Evolutionary conservation across 2,329 filamentous ascomycete genomes (phyloP).

Genomic region (Arthroderma uncinatum): DNA sequence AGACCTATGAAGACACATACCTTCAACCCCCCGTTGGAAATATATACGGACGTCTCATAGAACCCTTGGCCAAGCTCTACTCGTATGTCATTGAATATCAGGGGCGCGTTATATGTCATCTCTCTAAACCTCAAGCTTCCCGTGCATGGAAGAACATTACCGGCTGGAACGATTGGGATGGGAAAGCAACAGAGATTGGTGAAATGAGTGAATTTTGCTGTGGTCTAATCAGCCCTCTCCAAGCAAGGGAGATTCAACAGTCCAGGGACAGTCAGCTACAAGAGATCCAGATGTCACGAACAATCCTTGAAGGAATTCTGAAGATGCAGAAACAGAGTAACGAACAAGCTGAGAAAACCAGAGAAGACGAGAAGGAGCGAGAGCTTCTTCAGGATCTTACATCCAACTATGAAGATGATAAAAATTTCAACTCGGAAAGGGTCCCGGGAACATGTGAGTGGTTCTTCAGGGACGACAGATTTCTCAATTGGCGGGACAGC

Average conservation of each 20-base stretch:
- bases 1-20: neutral
- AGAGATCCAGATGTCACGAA: neutral
- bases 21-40: neutral
- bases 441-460: conserved; percentile 17
- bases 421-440: conserved; percentile 14
- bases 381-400: neutral
- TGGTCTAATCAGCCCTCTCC: neutral
- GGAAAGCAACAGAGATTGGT: too few species aligned
- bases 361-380: neutral
- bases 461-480: conserved; percentile 13
- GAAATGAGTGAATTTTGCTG: neutral
- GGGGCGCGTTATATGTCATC: neutral
- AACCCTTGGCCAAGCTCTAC: neutral
- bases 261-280: neutral
- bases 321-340: neutral
- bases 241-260: neutral
- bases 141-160: too few species aligned
- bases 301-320: neutral
- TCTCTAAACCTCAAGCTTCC: neutral
- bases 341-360: neutral
- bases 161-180: neutral
- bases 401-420: conserved; percentile 15
- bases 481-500: conserved; percentile 15
- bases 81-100: neutral
- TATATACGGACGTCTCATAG: neutral